Evolutionary conservation across 345 rosid species (phyloP).

Genomic region (Citrus sinensis): DVS_A1.0 CM039162.1:18767001-18767500

Average conservation of each 20-base stretch:
- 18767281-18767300: slow-evolving; percentile 48
- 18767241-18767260: slow-evolving; percentile 84
- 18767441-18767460: slow-evolving; percentile 89
- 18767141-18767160: slow-evolving; percentile 25
- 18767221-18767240: slow-evolving; percentile 86
- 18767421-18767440: slow-evolving; percentile 97
- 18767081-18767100: slow-evolving; percentile 66
- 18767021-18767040: slow-evolving; percentile 58
- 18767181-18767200: slow-evolving; percentile 78
- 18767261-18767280: slow-evolving; percentile 89
- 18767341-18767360: background rate
- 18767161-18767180: slow-evolving; percentile 41
- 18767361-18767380: background rate
- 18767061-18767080: slow-evolving; percentile 46
- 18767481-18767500: slow-evolving; percentile 69
- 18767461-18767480: slow-evolving; percentile 61
- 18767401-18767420: slow-evolving; percentile 34
- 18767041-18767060: slow-evolving; percentile 53
- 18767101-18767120: slow-evolving; percentile 90
- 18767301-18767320: background rate
- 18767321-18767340: background rate
- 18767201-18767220: slow-evolving; percentile 74
- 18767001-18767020: slow-evolving; percentile 27
- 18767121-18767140: slow-evolving; percentile 42
- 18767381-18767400: background rate